Conservation (phyloP, 495 filamentous ascomycete genomes). For the Darksidea phi region DNA sequence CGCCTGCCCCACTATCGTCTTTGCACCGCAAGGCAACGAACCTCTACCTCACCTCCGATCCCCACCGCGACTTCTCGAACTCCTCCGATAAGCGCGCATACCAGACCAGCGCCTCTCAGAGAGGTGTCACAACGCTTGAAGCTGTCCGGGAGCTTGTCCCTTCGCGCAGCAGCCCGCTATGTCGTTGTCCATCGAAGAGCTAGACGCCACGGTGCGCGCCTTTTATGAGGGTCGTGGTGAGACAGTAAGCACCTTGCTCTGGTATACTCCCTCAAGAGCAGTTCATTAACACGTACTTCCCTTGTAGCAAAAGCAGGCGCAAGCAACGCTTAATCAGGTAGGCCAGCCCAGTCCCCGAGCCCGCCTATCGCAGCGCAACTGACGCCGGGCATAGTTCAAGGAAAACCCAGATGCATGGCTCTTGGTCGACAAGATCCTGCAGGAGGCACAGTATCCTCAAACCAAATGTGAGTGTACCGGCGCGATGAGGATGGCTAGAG, state of each 20-base stretch:
- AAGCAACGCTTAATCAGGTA: constrained; percentile 92
- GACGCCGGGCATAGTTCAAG: constrained; percentile 71
- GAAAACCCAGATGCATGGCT: constrained; percentile 98
- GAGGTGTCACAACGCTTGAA: constrained; percentile 11
- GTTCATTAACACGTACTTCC: constrained; percentile 29
- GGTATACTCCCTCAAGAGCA: neutral
- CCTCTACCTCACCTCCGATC: neutral
- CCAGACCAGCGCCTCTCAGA: neutral
- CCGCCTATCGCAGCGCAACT: constrained; percentile 32
- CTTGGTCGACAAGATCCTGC: constrained; percentile 90
- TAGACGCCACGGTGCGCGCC: constrained; percentile 91
- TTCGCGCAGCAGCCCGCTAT: constrained; percentile 44
- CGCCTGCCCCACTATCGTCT: neutral
- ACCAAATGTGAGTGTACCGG: constrained; percentile 77
- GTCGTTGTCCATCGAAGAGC: constrained; percentile 78
- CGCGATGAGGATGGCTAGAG: constrained; percentile 2
- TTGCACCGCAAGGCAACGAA: neutral
- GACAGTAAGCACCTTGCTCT: constrained; percentile 58
- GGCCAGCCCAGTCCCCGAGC: constrained; percentile 34
- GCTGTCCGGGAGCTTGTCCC: constrained; percentile 29
- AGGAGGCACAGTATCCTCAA: constrained; percentile 84
- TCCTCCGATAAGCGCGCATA: no score
- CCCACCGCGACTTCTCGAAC: neutral
- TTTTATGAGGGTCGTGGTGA: constrained; percentile 97
- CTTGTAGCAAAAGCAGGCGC: constrained; percentile 89